phyloP scores from a whole-genome alignment of 169 alveolate genomes.

The Plasmodium gaboni region DNA sequence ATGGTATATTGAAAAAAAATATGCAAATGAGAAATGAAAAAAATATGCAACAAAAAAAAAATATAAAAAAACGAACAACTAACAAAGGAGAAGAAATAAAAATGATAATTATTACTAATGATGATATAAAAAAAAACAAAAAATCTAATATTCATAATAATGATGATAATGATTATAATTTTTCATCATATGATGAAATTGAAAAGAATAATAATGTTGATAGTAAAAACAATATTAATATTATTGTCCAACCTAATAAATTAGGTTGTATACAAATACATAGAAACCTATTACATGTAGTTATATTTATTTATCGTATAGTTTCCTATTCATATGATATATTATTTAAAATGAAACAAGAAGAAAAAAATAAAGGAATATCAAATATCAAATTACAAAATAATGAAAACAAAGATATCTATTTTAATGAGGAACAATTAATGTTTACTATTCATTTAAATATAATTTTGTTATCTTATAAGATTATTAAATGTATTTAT shows the following conservation, averaged over 20 bases:
- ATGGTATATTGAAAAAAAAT: conserved; percentile 6
- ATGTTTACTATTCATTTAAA: conserved; percentile 24
- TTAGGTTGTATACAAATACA: conserved; percentile 56
- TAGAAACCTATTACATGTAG: conserved; percentile 34
- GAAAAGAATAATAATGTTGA: neutral
- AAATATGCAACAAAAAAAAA: conserved; percentile 8
- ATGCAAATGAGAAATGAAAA: conserved; percentile 17
- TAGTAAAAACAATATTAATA: conserved; percentile 6
- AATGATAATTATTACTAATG: conserved; percentile 1
- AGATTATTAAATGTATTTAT: conserved; percentile 60
- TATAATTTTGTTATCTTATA: conserved; percentile 38
- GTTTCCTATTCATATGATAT: conserved; percentile 33
- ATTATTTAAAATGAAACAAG: conserved; percentile 23
- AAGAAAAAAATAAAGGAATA: neutral
- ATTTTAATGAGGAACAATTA: conserved; percentile 17
- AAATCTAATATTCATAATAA: neutral
- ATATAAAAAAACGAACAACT: neutral
- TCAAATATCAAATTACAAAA: neutral
- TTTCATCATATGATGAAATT: neutral
- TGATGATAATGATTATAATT: neutral
- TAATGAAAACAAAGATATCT: neutral
- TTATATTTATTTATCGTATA: conserved; percentile 39
- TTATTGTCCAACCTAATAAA: conserved; percentile 13
- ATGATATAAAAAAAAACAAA: neutral
- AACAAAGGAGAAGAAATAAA: neutral